phyloP scores from a whole-genome alignment of 2,329 filamentous ascomycete genomes.

The Metarhizium sp. region DNA sequence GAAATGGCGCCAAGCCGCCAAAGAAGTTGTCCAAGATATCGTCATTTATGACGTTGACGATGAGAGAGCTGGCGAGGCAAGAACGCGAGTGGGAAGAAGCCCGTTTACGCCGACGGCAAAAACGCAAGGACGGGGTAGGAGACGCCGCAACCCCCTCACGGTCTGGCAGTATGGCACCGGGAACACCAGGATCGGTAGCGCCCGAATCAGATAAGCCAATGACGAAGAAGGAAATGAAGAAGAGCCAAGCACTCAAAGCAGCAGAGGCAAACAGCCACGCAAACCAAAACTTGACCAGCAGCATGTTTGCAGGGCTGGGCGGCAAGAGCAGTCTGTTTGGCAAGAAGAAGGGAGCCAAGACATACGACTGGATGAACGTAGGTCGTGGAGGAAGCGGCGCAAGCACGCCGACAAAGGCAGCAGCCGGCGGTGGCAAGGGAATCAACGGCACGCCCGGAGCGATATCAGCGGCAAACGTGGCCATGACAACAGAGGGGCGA shows the following conservation, averaged over 20 bases:
- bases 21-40: conserved; percentile 39
- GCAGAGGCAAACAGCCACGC: conserved; percentile 72
- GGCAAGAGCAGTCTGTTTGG: conserved; percentile 47
- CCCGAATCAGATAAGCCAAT: conserved; percentile 59
- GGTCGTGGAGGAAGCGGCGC: conserved; percentile 40
- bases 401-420: conserved; percentile 37
- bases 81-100: conserved; percentile 68
- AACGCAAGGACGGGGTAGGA: conserved; percentile 47
- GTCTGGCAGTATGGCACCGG: conserved; percentile 46
- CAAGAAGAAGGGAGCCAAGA: conserved; percentile 54
- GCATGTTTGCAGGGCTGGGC: conserved; percentile 59
- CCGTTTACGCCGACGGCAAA: conserved; percentile 57
- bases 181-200: conserved; percentile 52
- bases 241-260: conserved; percentile 64
- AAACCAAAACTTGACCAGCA: conserved; percentile 75
- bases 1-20: conserved; percentile 30
- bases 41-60: conserved; percentile 39
- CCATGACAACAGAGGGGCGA: conserved; percentile 47
- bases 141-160: conserved; percentile 42
- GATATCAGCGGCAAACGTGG: conserved; percentile 21
- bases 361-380: conserved; percentile 66
- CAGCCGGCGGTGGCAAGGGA: conserved; percentile 22
- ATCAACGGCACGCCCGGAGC: conserved; percentile 22
- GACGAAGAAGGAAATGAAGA: conserved; percentile 79
- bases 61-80: conserved; percentile 53